Percentiles rank a stretch among this genome's conserved stretches.
These are phyloP conservation scores for Pelargonium fulgidum DNA, from an alignment of 441 rosid species.

Conservation along the genomic window DNA sequence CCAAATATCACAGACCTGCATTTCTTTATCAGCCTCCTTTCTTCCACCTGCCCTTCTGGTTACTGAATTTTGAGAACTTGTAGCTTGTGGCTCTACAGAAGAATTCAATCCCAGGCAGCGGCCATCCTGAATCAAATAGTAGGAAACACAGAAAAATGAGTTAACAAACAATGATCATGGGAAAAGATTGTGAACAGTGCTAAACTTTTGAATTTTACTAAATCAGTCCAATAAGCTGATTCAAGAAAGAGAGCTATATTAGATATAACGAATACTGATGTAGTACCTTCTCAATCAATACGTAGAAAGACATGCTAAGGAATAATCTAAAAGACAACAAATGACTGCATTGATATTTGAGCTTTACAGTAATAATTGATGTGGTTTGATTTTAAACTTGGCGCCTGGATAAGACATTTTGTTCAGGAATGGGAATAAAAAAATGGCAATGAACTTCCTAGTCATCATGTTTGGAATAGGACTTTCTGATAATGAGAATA, in stretches of 20 bases:
- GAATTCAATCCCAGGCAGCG: slow-evolving; percentile 51
- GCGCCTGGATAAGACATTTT: too few species aligned
- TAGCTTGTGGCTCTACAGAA: slow-evolving; percentile 45
- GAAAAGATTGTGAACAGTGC: slow-evolving; percentile 12
- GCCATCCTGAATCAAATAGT: slow-evolving; percentile 44
- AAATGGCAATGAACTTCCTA: too few species aligned
- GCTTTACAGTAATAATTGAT: background rate
- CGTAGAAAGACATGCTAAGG: background rate
- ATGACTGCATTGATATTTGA: too few species aligned
- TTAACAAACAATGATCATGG: background rate
- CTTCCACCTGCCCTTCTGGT: slow-evolving; percentile 96
- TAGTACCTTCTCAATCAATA: background rate
- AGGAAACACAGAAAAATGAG: background rate
- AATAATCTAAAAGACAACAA: background rate
- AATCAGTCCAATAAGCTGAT: background rate
- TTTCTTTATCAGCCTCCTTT: slow-evolving; percentile 79
- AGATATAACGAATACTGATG: background rate
- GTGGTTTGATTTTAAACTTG: background rate
- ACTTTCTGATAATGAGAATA: too few species aligned
- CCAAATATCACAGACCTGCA: slow-evolving; percentile 45
- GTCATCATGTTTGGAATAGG: too few species aligned
- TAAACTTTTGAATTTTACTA: background rate
- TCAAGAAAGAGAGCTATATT: background rate
- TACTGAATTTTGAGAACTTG: slow-evolving; percentile 68
- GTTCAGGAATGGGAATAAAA: too few species aligned